These are phyloP conservation scores for Mycotypha africana DNA, from an alignment of 371 early-diverging fungal species.

Conservation along the genomic window DNA sequence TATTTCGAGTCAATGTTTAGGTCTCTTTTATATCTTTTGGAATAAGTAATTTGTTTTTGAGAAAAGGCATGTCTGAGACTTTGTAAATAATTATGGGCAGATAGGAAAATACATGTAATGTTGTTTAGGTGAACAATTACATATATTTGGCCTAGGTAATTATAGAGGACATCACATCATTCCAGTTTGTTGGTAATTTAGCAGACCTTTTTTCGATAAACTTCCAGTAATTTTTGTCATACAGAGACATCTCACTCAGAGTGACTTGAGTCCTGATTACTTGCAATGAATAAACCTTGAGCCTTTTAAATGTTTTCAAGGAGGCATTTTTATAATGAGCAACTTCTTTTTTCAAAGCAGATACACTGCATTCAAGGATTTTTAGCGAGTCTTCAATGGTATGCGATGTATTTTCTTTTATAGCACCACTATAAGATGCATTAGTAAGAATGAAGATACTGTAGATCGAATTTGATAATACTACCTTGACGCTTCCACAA, in stretches of 20 bases:
- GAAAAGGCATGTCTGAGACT: too few relatives aligned
- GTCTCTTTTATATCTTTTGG: too few relatives aligned
- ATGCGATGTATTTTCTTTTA: slow-evolving; percentile 5
- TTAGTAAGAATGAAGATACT: slow-evolving; percentile 5
- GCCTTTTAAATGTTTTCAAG: background rate
- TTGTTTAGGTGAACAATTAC: too few relatives aligned
- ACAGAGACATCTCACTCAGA: slow-evolving; percentile 1
- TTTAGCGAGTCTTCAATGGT: slow-evolving; percentile 5
- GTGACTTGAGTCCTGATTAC: slow-evolving; percentile 5
- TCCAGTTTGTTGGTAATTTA: slow-evolving; percentile 6
- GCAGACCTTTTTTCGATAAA: slow-evolving; percentile 7
- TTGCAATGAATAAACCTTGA: slow-evolving; percentile 2
- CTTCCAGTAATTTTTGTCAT: slow-evolving; percentile 5
- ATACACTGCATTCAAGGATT: slow-evolving; percentile 2
- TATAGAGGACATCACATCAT: slow-evolving; percentile 1
- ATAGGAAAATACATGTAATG: too few relatives aligned
- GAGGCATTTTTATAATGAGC: slow-evolving; percentile 5
- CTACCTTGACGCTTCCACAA: slow-evolving; percentile 11
- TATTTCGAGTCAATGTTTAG: too few relatives aligned
- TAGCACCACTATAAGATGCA: slow-evolving; percentile 2
- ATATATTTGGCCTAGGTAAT: too few relatives aligned
- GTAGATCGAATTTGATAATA: background rate
- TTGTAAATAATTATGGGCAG: too few relatives aligned
- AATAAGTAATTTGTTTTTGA: too few relatives aligned
- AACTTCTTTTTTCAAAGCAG: slow-evolving; percentile 1